phyloP scores from a whole-genome alignment of 495 filamentous ascomycete genomes.

The Aspergillus biplanus region DNA sequence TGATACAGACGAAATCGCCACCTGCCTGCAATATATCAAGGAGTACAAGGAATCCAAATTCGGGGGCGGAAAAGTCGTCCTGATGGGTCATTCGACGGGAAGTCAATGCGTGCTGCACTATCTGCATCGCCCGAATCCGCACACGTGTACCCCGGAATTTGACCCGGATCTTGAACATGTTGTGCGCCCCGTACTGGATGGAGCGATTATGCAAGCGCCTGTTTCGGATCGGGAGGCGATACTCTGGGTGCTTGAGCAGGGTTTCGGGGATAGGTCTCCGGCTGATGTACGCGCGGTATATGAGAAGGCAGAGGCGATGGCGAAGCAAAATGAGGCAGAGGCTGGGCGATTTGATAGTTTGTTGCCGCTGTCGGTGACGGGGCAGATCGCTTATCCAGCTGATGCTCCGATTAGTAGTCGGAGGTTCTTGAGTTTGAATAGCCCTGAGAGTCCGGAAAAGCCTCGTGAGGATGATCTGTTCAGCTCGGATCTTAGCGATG shows the following conservation, averaged over 20 bases:
- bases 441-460: slow-evolving; percentile 49
- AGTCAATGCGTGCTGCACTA: slow-evolving; percentile 87
- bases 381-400: slow-evolving; percentile 38
- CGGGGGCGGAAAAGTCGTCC: slow-evolving; percentile 61
- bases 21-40: slow-evolving; percentile 72
- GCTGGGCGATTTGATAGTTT: slow-evolving; percentile 34
- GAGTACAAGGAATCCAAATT: slow-evolving; percentile 42
- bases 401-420: slow-evolving; percentile 61
- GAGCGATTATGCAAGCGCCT: slow-evolving; percentile 81
- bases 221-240: slow-evolving; percentile 79
- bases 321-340: slow-evolving; percentile 27
- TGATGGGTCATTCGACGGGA: slow-evolving; percentile 86
- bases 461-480: slow-evolving; percentile 85
- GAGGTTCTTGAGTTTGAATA: slow-evolving; percentile 68
- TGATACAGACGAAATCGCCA: slow-evolving; percentile 75
- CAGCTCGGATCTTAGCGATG: slow-evolving; percentile 70
- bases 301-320: slow-evolving; percentile 33
- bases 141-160: slow-evolving; percentile 34
- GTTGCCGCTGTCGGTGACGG: slow-evolving; percentile 40
- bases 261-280: slow-evolving; percentile 37
- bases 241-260: slow-evolving; percentile 37
- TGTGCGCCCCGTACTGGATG: slow-evolving; percentile 58
- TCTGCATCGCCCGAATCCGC: slow-evolving; percentile 45
- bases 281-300: slow-evolving; percentile 33
- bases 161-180: slow-evolving; percentile 35